phyloP scores from a whole-genome alignment of 2,329 filamentous ascomycete genomes.

The Trichoderma polysporum region DNA sequence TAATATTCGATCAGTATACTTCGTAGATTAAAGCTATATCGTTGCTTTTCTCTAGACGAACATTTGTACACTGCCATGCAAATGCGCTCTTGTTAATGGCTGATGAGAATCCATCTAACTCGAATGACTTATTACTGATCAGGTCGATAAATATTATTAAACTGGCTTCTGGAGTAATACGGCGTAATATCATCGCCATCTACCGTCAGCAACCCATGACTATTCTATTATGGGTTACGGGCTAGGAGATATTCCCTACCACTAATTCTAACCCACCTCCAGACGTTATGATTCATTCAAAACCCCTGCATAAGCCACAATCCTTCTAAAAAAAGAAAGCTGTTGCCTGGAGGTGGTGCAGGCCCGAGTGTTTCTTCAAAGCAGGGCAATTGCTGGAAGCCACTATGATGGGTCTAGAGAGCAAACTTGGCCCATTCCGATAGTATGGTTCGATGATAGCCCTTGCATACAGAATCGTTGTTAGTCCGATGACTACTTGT shows the following conservation, averaged over 20 bases:
- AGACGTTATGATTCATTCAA: background rate
- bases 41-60: background rate
- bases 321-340: background rate
- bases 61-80: background rate
- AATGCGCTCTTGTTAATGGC: background rate
- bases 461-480: background rate
- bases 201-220: background rate
- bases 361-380: background rate
- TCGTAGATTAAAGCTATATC: background rate
- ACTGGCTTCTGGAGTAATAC: background rate
- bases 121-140: background rate
- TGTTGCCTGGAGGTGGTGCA: background rate
- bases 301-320: background rate
- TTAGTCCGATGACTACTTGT: background rate
- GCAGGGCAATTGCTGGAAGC: background rate
- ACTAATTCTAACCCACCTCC: background rate
- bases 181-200: background rate
- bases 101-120: background rate
- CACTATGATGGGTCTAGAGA: background rate
- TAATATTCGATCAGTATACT: too few species aligned
- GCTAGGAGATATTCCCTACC: background rate
- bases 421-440: background rate
- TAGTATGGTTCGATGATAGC: background rate
- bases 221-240: background rate
- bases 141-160: too few species aligned